Conservation (phyloP, 2,329 filamentous ascomycete genomes). For the Sarocladium brachiariae region DNA sequence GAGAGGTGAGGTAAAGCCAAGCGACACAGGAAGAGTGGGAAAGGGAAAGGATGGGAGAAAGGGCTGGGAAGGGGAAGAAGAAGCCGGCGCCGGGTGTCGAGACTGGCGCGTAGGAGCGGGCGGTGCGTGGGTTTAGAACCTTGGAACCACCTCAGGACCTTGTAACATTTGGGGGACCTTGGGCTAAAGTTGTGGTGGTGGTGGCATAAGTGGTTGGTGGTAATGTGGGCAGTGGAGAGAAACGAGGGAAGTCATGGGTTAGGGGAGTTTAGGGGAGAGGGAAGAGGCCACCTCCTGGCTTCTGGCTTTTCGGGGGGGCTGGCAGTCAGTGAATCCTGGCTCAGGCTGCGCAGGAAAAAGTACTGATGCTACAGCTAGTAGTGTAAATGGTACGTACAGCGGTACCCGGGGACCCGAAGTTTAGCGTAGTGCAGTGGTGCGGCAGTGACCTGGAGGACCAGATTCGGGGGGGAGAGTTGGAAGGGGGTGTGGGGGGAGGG, state of each 20-base stretch:
- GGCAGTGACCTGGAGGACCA: too few relatives aligned
- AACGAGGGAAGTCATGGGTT: slow-evolving; percentile 7
- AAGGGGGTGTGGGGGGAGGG: too few relatives aligned
- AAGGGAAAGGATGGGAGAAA: slow-evolving; percentile 3
- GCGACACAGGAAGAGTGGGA: background rate
- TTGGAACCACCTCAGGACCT: too few relatives aligned
- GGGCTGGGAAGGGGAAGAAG: slow-evolving; percentile 6
- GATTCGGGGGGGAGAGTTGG: too few relatives aligned
- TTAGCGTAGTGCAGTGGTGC: too few relatives aligned
- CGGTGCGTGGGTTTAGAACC: slow-evolving; percentile 2
- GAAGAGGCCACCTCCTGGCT: background rate
- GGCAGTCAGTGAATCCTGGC: too few relatives aligned
- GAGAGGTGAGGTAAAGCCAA: background rate
- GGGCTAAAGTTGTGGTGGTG: slow-evolving; percentile 1
- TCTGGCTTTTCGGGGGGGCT: background rate
- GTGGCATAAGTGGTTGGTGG: too few relatives aligned
- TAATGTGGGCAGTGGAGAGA: background rate
- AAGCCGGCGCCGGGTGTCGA: slow-evolving; percentile 1
- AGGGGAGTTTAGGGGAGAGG: slow-evolving; percentile 2
- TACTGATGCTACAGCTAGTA: too few relatives aligned
- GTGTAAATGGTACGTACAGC: too few relatives aligned
- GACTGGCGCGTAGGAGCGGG: slow-evolving; percentile 3
- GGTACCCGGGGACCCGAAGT: too few relatives aligned
- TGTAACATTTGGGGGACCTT: too few relatives aligned
- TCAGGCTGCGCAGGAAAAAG: too few relatives aligned